Conservation (phyloP, 495 filamentous ascomycete species). For the Trichoderma gamsii region DNA sequence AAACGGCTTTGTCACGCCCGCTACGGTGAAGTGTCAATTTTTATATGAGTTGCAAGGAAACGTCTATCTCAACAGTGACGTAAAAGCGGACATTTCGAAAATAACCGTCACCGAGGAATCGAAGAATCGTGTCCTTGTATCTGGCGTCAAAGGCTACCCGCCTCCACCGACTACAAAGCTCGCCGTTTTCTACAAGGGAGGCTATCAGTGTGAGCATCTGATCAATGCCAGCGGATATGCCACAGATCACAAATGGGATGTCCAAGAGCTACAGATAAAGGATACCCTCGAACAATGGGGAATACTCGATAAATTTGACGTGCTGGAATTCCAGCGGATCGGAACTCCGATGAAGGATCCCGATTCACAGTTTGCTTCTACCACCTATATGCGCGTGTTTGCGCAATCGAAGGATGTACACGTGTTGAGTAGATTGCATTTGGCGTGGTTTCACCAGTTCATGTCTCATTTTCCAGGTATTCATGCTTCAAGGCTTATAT, state of each 20-base stretch:
- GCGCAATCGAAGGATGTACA: conserved; percentile 25
- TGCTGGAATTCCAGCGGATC: conserved; percentile 26
- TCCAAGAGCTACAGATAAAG: conserved; percentile 36
- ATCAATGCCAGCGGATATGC: conserved; percentile 36
- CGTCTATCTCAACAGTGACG: conserved; percentile 52
- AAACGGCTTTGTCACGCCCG: conserved; percentile 22
- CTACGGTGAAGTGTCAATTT: conserved; percentile 50
- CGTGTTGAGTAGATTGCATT: conserved; percentile 11
- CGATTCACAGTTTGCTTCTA: conserved; percentile 27
- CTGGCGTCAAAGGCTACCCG: conserved; percentile 37
- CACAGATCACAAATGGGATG: conserved; percentile 36
- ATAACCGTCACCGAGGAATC: background rate
- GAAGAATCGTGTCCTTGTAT: conserved; percentile 38
- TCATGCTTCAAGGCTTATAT: background rate
- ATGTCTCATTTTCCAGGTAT: conserved; percentile 28
- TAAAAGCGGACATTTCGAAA: conserved; percentile 21
- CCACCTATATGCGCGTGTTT: conserved; percentile 28
- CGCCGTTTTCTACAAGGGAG: conserved; percentile 43
- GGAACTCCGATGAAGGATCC: conserved; percentile 28
- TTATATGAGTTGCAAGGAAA: conserved; percentile 56
- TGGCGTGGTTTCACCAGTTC: conserved; percentile 21
- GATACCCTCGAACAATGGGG: conserved; percentile 18
- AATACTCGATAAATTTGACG: conserved; percentile 21
- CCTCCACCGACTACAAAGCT: conserved; percentile 53
- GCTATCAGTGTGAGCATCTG: conserved; percentile 38